A percentile compares a stretch with the other conserved stretches of the same genome.
These are phyloP conservation scores for Ophiostoma sp. DNA, from an alignment of 2,329 filamentous ascomycete species.

Conservation along the genomic window DNA sequence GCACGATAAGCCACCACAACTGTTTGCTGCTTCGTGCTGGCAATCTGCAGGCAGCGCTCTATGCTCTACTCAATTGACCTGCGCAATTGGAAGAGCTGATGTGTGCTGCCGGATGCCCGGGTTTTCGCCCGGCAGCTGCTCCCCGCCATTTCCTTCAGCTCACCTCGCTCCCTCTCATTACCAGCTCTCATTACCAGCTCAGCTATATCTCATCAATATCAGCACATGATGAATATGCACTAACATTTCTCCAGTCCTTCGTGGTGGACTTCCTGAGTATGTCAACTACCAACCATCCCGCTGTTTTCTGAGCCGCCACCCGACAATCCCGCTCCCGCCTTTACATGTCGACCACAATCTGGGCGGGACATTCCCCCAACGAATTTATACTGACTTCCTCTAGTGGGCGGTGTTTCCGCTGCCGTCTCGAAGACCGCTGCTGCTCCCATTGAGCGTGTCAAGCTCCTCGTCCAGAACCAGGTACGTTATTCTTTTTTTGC, in stretches of 20 bases:
- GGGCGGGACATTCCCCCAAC: background rate
- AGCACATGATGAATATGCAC: background rate
- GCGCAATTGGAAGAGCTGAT: slow-evolving; percentile 18
- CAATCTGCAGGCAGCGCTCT: background rate
- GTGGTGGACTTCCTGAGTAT: slow-evolving; percentile 98
- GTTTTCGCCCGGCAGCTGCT: background rate
- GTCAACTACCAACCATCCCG: slow-evolving; percentile 40
- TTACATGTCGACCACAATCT: background rate
- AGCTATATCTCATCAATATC: background rate
- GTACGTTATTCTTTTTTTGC: slow-evolving; percentile 52
- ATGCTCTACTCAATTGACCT: background rate
- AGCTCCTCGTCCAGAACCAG: slow-evolving; percentile 99
- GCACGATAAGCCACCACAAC: background rate
- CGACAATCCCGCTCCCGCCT: background rate
- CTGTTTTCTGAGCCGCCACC: slow-evolving; percentile 17
- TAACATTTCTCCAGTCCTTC: slow-evolving; percentile 66
- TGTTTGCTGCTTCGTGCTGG: background rate
- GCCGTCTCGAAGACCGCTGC: slow-evolving; percentile 99
- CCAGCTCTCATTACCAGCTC: background rate
- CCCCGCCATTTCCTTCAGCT: slow-evolving; percentile 5
- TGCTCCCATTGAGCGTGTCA: slow-evolving; percentile 99
- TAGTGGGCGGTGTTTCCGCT: slow-evolving; percentile 99
- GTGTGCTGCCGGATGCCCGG: background rate
- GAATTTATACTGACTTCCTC: slow-evolving; percentile 28
- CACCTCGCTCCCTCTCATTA: background rate